Percentiles rank a stretch among this genome's conserved stretches.
Evolutionary conservation across 2,329 filamentous ascomycete species (phyloP).

Genomic region (Cercospora canescens): DNA sequence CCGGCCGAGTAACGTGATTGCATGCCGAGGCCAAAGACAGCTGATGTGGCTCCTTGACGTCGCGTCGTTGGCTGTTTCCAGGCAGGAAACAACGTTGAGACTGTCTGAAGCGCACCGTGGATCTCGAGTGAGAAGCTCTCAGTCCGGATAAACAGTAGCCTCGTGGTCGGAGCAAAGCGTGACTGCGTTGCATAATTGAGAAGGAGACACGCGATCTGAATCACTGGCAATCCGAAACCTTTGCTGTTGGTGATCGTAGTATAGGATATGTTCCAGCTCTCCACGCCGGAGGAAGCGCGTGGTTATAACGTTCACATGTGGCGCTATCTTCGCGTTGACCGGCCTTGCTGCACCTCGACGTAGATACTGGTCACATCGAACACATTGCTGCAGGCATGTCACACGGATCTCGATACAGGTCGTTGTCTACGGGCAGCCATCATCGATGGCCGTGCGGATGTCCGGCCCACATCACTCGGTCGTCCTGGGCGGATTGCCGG

Average conservation of each 20-base stretch:
- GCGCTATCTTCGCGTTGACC: not conserved
- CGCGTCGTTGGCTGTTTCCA: not conserved
- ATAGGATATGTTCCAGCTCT: conserved; percentile 3
- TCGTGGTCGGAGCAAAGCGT: not conserved
- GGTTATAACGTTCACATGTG: conserved; percentile 3
- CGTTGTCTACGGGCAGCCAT: not conserved
- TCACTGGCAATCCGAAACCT: not conserved
- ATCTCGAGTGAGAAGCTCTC: not conserved
- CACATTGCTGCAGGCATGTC: not conserved
- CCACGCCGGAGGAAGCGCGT: conserved; percentile 1
- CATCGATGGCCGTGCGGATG: not conserved
- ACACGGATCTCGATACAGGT: not conserved
- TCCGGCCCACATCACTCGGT: not conserved
- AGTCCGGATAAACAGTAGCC: not conserved
- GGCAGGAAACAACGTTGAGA: not conserved
- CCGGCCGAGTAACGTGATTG: conserved; percentile 2
- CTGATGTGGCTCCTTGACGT: not conserved
- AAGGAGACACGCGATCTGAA: not conserved
- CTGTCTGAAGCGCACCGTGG: conserved; percentile 4
- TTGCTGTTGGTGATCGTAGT: not conserved
- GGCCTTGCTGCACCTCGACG: not conserved
- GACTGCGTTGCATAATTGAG: not conserved
- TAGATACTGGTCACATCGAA: not conserved
- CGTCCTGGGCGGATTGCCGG: not conserved
- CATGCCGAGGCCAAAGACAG: not conserved